Evolutionary conservation across 164 flowering plant species (phyloP), one percentile per base, ranked within the genome.

Genomic region (Umbellularia californica): DNA sequence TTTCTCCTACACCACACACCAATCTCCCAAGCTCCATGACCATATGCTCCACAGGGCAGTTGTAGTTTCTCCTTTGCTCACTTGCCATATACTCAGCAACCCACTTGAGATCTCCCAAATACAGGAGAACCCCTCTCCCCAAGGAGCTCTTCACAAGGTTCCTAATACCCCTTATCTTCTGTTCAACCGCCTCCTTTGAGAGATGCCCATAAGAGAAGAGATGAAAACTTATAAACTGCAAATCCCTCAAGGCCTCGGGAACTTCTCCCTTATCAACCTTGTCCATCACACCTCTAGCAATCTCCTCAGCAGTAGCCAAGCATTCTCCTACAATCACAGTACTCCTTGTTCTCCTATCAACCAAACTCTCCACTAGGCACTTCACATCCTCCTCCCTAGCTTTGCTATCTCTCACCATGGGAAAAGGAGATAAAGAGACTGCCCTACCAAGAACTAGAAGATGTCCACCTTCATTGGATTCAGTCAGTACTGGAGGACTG

Each of bases 51-150:
- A 89, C 84, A 10, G 91, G 91, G 74, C 87, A 85, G 68, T 85
- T 89, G 51, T 77, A 87, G 9, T 77, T 79, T 35, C 86, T 85
- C 30, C 80, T 82, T 72, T 77, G 82, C 58, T 86, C 77, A 78
- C 69, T 83, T 30, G 84, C 83, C 82, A 87, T 87, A 77, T 79
- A 83, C 47, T 89, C 92, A 41, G 84, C 83, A 13, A 82, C 84
- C 98, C 99, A 93, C 71, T 87, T 82, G 64, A 95, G 92, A 89
- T 95, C 98, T 65, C 98, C 99, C 74, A 95, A 76, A 78, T 88
- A 90, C 77, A 95, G 81, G 65, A 93, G 83, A 50, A 83, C 85
- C 50, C 91, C 97, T 78, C 74, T 82, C 6, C 79, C 77, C 22
- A 81, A 76, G 77, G 76, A 82, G 41, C 84, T 82, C 72, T 81